Evolutionary conservation across 495 filamentous ascomycete genomes (phyloP), one percentile per base, ranked within the genome.

Genomic region (Aspergillus homomorphus): DNA sequence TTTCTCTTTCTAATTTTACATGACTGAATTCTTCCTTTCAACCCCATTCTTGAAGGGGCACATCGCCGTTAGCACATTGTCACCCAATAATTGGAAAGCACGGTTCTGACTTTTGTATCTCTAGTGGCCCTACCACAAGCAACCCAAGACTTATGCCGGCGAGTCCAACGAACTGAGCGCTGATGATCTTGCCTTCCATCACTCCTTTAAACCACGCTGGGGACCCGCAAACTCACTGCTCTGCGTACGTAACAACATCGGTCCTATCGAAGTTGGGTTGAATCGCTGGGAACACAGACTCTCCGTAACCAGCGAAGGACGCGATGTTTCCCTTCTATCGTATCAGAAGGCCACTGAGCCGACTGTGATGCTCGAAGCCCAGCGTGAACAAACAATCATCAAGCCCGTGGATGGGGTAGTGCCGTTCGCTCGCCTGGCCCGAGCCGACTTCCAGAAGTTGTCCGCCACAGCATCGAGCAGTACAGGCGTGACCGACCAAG

Each of bases 91-190:
- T 22, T 61, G 22, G 63, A 62, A 57, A 69, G 76, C 75, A 72
- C 75, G 70, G 69, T 77, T 69, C 73, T 73, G 70, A 76, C 30
- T 53, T 50, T 53, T 59, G 60, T 65, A 68, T 75, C 71, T 80
- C 66, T 84, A 97, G 92, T 96, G 87, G 84, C 91, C 91, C 42
- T 91, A 94, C 74, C 78, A 87, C 69, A 92, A 91, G 69, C 82
- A 82, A 64, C 77, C 87, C 41, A 90, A 91, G 68, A 82, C 82
- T 19, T 76, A 73, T 60, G 75, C 80, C 45, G 77, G 81, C 58
- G 81, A 86, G 63, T 73, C 81, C 38, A 75, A 71, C 62, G 72
- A 85, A 48, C 77, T 90, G 79, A 78, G 73, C 60, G 70, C 79
- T 28, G 69, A 70, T 24, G 88, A 91, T 45, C 71, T 76, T 68